Evolutionary conservation across 441 rosid genomes (phyloP).

Genomic region (Gossypium schwendimanii): DNA sequence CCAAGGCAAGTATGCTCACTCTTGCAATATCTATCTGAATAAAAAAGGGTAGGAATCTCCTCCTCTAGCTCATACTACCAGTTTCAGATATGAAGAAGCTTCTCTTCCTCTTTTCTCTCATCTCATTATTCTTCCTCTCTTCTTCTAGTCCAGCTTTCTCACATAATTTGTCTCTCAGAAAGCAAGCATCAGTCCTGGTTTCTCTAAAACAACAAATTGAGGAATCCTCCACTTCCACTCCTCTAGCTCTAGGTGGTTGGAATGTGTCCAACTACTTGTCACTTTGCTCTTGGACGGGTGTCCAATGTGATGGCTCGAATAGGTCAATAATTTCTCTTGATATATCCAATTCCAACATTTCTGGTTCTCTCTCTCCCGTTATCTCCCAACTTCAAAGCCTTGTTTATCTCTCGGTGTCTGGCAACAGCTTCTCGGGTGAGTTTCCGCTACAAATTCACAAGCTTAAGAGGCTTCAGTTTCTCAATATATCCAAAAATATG

Average conservation of each 20-base stretch:
- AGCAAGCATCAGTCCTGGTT: slow-evolving; percentile 53
- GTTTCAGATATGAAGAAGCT: slow-evolving; percentile 12
- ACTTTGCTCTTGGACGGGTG: slow-evolving; percentile 41
- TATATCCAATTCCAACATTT: slow-evolving; percentile 48
- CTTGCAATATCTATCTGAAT: slow-evolving; percentile 8
- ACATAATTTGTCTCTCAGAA: slow-evolving; percentile 33
- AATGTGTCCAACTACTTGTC: slow-evolving; percentile 41
- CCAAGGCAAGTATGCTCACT: slow-evolving; percentile 1
- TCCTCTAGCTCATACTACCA: not conserved
- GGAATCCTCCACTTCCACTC: slow-evolving; percentile 28
- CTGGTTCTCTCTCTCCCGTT: slow-evolving; percentile 54
- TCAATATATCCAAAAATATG: slow-evolving; percentile 56
- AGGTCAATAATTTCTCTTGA: slow-evolving; percentile 47
- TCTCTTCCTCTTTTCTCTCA: slow-evolving; percentile 23
- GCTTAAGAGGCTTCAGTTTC: slow-evolving; percentile 43
- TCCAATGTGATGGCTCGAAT: slow-evolving; percentile 40
- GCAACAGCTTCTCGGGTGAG: slow-evolving; percentile 46
- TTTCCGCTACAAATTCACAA: slow-evolving; percentile 39
- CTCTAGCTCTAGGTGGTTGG: slow-evolving; percentile 53
- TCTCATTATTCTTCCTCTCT: slow-evolving; percentile 16
- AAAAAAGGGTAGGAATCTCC: not conserved
- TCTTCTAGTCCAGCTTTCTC: slow-evolving; percentile 28
- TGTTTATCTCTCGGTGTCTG: slow-evolving; percentile 43
- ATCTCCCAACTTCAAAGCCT: slow-evolving; percentile 42
- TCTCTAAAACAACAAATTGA: slow-evolving; percentile 50